Conservation (phyloP, 179 eudicot genomes). For the Corrigiola litoralis region DNA sequence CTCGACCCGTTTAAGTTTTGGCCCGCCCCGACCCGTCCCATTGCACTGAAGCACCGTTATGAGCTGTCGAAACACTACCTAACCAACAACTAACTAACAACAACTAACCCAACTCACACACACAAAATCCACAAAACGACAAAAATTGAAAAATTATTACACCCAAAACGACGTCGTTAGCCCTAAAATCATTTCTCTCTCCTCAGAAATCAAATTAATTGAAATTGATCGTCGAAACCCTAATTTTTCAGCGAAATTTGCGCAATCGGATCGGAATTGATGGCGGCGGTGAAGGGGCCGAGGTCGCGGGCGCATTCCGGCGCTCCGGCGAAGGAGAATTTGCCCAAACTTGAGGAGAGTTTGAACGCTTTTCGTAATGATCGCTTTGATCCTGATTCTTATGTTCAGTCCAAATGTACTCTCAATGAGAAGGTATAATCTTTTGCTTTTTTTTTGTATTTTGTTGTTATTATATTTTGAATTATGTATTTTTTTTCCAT, state of each 20-base stretch:
- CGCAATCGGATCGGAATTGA: constrained; percentile 4
- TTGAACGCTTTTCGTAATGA: constrained; percentile 39
- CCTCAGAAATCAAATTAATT: constrained; percentile 1
- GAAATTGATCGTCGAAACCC: constrained; percentile 12
- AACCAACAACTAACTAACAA: too few relatives aligned
- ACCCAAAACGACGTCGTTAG: too few relatives aligned
- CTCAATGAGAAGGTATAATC: constrained; percentile 42
- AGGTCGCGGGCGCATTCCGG: constrained; percentile 35
- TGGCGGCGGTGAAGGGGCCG: constrained; percentile 40
- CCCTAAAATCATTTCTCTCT: too few relatives aligned
- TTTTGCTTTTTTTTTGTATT: not conserved
- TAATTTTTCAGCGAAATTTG: not conserved
- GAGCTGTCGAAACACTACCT: too few relatives aligned
- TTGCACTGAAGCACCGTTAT: too few relatives aligned
- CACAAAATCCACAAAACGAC: too few relatives aligned
- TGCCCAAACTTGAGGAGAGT: constrained; percentile 45
- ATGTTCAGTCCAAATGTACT: constrained; percentile 47
- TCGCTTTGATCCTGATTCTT: constrained; percentile 40
- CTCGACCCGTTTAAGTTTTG: too few relatives aligned
- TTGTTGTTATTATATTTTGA: not conserved
- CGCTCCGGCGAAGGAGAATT: constrained; percentile 42
- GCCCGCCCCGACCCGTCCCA: too few relatives aligned
- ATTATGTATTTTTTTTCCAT: not conserved
- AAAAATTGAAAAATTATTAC: too few relatives aligned
- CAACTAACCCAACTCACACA: too few relatives aligned